Conservation (phyloP, 345 rosid genomes). For the Mallotus nudiflorus region DNA sequence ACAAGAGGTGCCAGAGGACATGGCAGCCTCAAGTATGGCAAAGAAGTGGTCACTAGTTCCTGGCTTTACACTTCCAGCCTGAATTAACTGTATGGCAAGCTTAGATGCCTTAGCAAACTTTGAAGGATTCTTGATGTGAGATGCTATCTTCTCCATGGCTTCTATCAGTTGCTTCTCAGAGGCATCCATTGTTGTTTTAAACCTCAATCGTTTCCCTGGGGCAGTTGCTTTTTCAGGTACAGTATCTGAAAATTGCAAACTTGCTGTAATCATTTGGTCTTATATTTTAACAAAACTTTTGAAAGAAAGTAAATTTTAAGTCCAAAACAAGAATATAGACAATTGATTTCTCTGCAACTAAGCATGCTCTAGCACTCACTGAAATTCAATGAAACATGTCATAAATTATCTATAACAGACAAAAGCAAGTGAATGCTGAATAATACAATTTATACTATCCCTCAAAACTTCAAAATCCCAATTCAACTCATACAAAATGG, state of each 20-base stretch:
- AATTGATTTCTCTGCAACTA: neutral
- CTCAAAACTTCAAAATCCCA: no score
- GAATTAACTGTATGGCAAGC: slow-evolving; percentile 83
- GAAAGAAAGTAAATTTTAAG: neutral
- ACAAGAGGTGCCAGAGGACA: slow-evolving; percentile 67
- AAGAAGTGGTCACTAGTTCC: slow-evolving; percentile 70
- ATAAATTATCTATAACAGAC: no score
- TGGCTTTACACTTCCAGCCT: slow-evolving; percentile 89
- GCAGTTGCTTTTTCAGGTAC: slow-evolving; percentile 34
- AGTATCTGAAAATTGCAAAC: slow-evolving; percentile 26
- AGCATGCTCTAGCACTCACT: no score
- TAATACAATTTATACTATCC: neutral
- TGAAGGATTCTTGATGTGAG: slow-evolving; percentile 69
- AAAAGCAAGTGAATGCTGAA: neutral
- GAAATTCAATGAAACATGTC: neutral
- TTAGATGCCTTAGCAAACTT: slow-evolving; percentile 90
- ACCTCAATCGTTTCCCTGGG: slow-evolving; percentile 56
- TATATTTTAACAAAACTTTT: neutral
- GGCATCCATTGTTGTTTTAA: slow-evolving; percentile 87
- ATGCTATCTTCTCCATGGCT: slow-evolving; percentile 93
- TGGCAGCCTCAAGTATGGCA: slow-evolving; percentile 80
- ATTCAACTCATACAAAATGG: no score
- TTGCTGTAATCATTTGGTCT: slow-evolving; percentile 10
- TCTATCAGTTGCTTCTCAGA: slow-evolving; percentile 79
- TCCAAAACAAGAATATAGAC: neutral